A percentile compares a stretch with the other conserved stretches of the same genome.
Conservation (phyloP, 345 rosid species). For the Citropsis articulata region DNA sequence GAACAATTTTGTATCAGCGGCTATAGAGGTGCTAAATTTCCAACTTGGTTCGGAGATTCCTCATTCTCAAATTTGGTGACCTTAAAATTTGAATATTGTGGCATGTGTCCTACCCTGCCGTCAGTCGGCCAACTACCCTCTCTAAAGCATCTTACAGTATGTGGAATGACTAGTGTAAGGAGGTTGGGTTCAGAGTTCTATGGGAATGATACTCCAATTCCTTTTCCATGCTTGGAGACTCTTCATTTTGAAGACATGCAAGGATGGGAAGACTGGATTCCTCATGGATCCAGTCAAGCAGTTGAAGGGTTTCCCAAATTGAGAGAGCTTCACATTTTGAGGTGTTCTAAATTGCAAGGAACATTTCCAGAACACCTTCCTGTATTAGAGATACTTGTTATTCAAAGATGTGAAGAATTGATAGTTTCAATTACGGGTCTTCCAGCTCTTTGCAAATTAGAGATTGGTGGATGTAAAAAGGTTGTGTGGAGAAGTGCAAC, state of each 20-base stretch:
- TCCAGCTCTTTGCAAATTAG: not conserved
- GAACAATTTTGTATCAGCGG: not conserved
- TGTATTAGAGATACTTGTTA: constrained; percentile 9
- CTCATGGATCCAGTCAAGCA: not conserved
- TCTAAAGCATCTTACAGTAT: not conserved
- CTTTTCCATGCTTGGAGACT: constrained; percentile 6
- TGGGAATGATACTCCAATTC: not conserved
- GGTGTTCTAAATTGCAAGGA: constrained; percentile 21
- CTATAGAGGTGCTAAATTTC: not conserved
- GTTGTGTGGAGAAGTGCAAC: not conserved
- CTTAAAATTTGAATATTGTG: not conserved
- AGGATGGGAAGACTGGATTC: constrained; percentile 33
- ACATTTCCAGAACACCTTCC: constrained; percentile 19
- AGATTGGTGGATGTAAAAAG: constrained; percentile 6
- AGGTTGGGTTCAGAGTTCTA: not conserved
- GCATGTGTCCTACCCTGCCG: not conserved
- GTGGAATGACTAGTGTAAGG: not conserved
- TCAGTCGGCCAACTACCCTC: not conserved
- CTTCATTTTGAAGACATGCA: constrained; percentile 17
- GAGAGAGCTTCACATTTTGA: constrained; percentile 22
- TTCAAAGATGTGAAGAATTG: not conserved
- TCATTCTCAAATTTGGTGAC: not conserved
- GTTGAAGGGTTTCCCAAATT: constrained; percentile 26
- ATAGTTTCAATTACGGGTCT: not conserved
- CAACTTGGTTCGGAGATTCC: constrained; percentile 20